Conservation (phyloP, 2,329 filamentous ascomycete species). For the Monosporascus sp. region DNA sequence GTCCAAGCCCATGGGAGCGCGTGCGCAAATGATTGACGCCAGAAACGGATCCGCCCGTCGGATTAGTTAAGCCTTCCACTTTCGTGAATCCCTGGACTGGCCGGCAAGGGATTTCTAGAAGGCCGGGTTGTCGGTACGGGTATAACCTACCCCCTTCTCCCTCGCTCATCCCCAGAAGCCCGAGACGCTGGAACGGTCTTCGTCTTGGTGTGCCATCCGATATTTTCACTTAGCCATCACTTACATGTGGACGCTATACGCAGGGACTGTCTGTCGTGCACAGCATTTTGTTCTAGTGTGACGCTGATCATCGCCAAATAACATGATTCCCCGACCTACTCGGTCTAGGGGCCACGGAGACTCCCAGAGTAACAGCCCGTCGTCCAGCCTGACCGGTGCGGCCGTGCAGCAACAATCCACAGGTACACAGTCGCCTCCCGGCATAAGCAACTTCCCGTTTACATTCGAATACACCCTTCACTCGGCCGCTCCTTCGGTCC, state of each 20-base stretch:
- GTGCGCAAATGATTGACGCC: not conserved
- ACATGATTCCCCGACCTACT: not conserved
- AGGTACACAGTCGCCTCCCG: slow-evolving; percentile 3
- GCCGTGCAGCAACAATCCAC: not conserved
- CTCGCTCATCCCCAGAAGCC: not conserved
- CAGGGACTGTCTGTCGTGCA: not conserved
- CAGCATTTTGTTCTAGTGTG: not conserved
- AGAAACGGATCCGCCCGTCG: not conserved
- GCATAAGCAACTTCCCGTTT: slow-evolving; percentile 15
- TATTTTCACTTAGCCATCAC: not conserved
- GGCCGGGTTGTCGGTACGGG: not conserved
- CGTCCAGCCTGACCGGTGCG: not conserved
- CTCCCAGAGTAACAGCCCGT: not conserved
- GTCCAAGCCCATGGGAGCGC: not conserved
- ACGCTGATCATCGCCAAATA: not conserved
- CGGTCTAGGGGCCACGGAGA: not conserved
- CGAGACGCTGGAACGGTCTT: not conserved
- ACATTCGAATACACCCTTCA: slow-evolving; percentile 12
- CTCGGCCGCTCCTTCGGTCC: slow-evolving; percentile 9
- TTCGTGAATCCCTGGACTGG: not conserved
- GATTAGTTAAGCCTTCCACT: not conserved
- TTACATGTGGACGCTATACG: not conserved
- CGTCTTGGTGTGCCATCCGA: not conserved
- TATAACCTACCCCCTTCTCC: not conserved
- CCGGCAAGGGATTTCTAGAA: not conserved